Base-by-base conservation (phyloP, 192 early-diverging fungal genomes). In the Gaertneriomyces sp. region DNA sequence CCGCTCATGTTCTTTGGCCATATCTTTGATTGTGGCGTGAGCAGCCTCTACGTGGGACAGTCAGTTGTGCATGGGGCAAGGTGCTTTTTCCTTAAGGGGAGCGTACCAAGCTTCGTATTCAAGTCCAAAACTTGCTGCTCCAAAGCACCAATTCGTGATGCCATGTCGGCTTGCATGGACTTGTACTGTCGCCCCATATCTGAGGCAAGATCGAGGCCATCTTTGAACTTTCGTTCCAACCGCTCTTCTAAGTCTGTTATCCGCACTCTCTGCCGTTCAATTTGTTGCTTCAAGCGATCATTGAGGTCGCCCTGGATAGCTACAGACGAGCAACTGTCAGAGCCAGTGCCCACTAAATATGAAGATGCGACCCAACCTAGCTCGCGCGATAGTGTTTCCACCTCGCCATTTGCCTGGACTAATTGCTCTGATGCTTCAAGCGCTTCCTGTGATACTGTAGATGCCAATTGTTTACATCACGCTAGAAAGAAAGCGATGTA, bases 151-250 rank as follows among this genome's bases (percentile, higher is more conserved):
- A 89, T 80, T 63, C 82, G 60, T 4, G 67, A 51, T 25, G 80
- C 82, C 73, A 91, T 78, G 40, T 84, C 76, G 7, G 72, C 67
- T 61, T 85, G 83, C 78, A 85, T 81, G n/a, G 73, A 62, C 53
- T 84, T 85, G 70, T 84, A 85, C 66, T 85, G 83, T 33, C 81
- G 66, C 12, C 70, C 71, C 83, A 85, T 85, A 55, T 85, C 81
- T 52, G 78, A 73, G 4, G 76, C 78, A 49, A 84, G 66, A 56
- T 84, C 81, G 20, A 79, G 56, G 38, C 79, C 68, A 60, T 85
- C 79, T 43, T 70, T 39, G 0, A 70, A 45, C 60, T 71, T 70
- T 14, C 54, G 51, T 41, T 80, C 75, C 41, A 80, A 43, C 63
- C 73, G 69, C 4, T 65, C 66, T 56, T 80, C 74, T 66, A 84